Percentiles rank a stretch among this genome's conserved stretches.
Evolutionary conservation across 78 protist genomes (phyloP).

Genomic region (Isochrysis galbana): DNA sequence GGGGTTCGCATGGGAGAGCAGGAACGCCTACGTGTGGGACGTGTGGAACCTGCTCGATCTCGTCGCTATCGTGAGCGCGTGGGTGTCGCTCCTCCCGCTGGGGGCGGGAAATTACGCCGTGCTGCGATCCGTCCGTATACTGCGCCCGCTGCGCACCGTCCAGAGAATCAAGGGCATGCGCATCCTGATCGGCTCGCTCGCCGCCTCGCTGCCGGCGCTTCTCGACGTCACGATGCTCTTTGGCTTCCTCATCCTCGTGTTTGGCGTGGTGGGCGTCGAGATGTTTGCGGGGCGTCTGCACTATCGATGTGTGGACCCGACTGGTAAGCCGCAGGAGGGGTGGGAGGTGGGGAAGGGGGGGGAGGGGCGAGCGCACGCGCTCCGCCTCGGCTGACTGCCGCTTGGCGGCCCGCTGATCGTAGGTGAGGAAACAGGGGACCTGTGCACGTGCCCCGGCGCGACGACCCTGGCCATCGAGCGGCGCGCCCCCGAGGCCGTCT

Average conservation of each 20-base stretch:
- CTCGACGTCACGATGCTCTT: conserved; percentile 7
- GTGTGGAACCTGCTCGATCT: conserved; percentile 52
- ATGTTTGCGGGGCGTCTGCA: neutral
- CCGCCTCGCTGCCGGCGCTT: neutral
- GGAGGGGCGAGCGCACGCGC: no score
- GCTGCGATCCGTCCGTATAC: conserved; percentile 41
- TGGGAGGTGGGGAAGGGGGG: no score
- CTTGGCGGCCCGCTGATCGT: no score
- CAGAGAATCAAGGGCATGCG: conserved; percentile 23
- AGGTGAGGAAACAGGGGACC: no score
- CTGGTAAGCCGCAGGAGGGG: no score
- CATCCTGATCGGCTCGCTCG: neutral
- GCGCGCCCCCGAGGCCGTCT: neutral
- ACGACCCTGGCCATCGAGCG: neutral
- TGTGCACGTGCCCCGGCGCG: no score
- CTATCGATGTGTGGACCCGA: neutral
- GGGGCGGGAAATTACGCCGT: neutral
- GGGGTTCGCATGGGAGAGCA: neutral
- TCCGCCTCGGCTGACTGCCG: no score
- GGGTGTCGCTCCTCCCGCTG: neutral
- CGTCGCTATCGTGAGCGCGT: neutral
- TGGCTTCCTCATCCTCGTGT: neutral
- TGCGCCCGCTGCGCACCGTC: conserved; percentile 59
- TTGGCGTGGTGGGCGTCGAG: conserved; percentile 45
- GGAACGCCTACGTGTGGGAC: conserved; percentile 28